Base-by-base conservation (phyloP, 768 basidiomycete genomes). In the Hortiboletus flavorubellus region DNA sequence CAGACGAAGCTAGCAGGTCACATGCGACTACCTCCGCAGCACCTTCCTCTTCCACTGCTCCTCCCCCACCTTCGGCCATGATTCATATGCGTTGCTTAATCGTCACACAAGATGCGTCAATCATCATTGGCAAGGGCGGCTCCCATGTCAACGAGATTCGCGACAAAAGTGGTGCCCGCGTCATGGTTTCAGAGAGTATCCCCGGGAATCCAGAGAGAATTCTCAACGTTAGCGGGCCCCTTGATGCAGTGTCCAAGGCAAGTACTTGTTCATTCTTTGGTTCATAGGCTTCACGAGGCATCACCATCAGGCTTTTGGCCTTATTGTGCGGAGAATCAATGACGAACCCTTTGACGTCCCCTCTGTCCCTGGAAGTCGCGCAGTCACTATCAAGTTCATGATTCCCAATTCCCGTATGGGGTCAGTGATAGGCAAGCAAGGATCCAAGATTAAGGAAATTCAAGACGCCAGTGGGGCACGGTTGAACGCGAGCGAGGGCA, bases 301-400 rank as follows among this genome's bases (percentile, higher is more conserved):
- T 53, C 46, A 29, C 15, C 47, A 49, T 5, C 66, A 98, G 96
- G 97, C 97, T 9, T 99, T 98, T 72, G 97, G 97, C 52, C 85
- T 99, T 58, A 98, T 99, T 65, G 97, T 98, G 21, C 89, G 97
- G 56, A 86, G 96, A 63, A 99, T 98, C 73, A 99, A 98, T 68
- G 97, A 99, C 68, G 97, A 98, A 71, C 96, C 97, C 2, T 98
- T 97, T 73, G 97, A 98, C 65, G 88, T 91, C 43, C 93, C 97
- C 21, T 98, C 96, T 35, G 92, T 98, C 6, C 97, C 97, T 44
- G 97, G 97, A 55, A 97, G 94, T 67, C 85, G 95, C 56, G 96
- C 97, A 30, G 97, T 99, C 51, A 98, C 97, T 31, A 98, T 99
- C 80, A 98, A 98, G 72, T 98, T 93, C 69, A 98, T 98, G 89